Conservation (phyloP, 371 early-diverging fungal genomes). For the Saksenaea oblongispora region DNA sequence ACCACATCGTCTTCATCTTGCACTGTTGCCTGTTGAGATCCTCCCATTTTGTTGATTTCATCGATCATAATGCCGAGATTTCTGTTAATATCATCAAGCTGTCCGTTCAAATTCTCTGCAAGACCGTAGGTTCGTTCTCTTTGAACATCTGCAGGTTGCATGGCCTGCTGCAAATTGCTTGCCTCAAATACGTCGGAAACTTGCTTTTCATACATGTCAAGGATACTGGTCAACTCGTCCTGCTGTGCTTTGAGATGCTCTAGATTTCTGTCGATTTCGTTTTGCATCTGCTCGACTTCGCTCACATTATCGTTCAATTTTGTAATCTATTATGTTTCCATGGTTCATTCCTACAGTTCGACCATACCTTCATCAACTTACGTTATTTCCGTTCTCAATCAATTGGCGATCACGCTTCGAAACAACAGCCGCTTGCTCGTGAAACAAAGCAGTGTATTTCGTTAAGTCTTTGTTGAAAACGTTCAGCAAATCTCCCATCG, state of each 20-base stretch:
- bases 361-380: constrained; percentile 23
- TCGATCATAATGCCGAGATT: constrained; percentile 82
- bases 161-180: constrained; percentile 48
- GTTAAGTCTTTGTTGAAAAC: constrained; percentile 86
- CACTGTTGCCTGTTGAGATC: constrained; percentile 33
- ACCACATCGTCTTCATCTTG: constrained; percentile 43
- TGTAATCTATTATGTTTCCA: constrained; percentile 63
- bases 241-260: constrained; percentile 88
- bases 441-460: constrained; percentile 80
- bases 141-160: constrained; percentile 79
- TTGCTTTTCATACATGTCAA: constrained; percentile 80
- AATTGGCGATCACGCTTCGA: constrained; percentile 84
- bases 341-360: background rate
- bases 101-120: constrained; percentile 81
- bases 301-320: constrained; percentile 71
- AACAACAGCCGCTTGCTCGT: constrained; percentile 83
- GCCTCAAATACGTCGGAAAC: constrained; percentile 57
- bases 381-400: constrained; percentile 81
- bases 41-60: constrained; percentile 77
- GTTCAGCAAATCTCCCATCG: constrained; percentile 87
- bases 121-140: constrained; percentile 84
- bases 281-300: constrained; percentile 73
- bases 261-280: constrained; percentile 81
- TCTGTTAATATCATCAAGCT: constrained; percentile 83
- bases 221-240: constrained; percentile 71